Evolutionary conservation across 306 rosid species (phyloP), one percentile per base, ranked within the genome.

Genomic region (Dalbergia oliveri): DNA sequence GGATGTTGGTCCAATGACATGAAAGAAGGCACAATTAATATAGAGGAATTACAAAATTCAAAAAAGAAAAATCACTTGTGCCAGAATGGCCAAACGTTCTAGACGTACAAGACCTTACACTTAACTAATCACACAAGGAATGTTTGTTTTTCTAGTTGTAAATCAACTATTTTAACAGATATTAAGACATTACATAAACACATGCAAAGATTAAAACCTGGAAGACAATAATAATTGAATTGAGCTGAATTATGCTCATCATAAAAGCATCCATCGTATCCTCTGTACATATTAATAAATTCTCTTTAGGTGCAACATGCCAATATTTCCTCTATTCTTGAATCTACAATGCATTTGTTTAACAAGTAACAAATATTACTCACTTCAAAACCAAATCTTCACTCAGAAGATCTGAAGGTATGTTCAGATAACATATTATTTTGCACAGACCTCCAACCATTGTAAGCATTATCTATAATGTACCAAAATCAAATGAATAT

Each of bases 391-490:
- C 72, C 80, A 93, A 76, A 82, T 80, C 72, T 82, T 81, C 86
- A 66, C 78, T 87, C 81, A 84, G 80, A 81, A 93, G 94, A 62
- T 89, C 84, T 0, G 87, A 81, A 0, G 98, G 97, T 59, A 96
- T 0, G 89, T 82, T 86, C 99, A 4, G 92, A 89, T 84, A 96
- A 66, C 92, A 54, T 76, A 81, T 96, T 96, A 82, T 91, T 91
- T 85, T 93, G 98, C 83, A 88, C 93, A 81, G 90, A 86, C 91
- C 98, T 96, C 86, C 85, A 85, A 69, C 41, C 79, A 85, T 79
- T 70, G 81, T 18, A 86, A 70, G 84, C 59, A 35, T 77, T 61
- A 58, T 44, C 39, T 60, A 64, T 74, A 65, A 68, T 54, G 72
- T 58, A 51, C 59, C 68, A 69, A 72, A 72, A 62, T 31, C 65